Evolutionary conservation across 2,329 filamentous ascomycete genomes (phyloP).

Genomic region (Hypomyces perniciosus): DNA sequence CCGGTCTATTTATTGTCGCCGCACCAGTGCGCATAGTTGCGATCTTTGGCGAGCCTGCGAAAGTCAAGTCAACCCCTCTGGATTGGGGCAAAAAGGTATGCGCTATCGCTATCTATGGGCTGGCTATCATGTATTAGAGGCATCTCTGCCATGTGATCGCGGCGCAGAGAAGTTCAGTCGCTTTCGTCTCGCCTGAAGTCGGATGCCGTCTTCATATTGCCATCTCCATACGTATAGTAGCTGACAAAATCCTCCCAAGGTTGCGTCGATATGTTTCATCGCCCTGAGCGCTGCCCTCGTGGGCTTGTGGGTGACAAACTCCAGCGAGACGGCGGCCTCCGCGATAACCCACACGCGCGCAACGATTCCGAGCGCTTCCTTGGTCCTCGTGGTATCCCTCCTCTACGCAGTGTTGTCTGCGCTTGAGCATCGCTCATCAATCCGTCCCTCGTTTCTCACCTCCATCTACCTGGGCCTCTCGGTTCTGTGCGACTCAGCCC

Average conservation of each 20-base stretch:
- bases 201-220: too few species aligned
- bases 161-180: too few species aligned
- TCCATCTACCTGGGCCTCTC: constrained; percentile 14
- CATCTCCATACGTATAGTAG: background rate
- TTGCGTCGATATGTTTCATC: constrained; percentile 7
- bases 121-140: too few species aligned
- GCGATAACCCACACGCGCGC: constrained; percentile 1
- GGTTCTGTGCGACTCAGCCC: constrained; percentile 15
- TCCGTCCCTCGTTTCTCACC: constrained; percentile 15
- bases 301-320: constrained; percentile 1
- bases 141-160: too few species aligned
- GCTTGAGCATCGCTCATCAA: constrained; percentile 9
- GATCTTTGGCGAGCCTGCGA: background rate
- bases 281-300: constrained; percentile 4
- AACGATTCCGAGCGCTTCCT: constrained; percentile 1
- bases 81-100: constrained; percentile 7
- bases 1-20: constrained; percentile 6
- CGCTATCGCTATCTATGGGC: too few species aligned
- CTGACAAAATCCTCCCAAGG: background rate
- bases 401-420: constrained; percentile 1
- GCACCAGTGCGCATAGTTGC: background rate
- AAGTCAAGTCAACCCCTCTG: constrained; percentile 1
- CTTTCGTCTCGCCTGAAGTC: too few species aligned
- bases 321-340: background rate
- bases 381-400: constrained; percentile 2